phyloP scores from a whole-genome alignment of 805 yeast genomes.

The Teunomyces tritomae region DNA sequence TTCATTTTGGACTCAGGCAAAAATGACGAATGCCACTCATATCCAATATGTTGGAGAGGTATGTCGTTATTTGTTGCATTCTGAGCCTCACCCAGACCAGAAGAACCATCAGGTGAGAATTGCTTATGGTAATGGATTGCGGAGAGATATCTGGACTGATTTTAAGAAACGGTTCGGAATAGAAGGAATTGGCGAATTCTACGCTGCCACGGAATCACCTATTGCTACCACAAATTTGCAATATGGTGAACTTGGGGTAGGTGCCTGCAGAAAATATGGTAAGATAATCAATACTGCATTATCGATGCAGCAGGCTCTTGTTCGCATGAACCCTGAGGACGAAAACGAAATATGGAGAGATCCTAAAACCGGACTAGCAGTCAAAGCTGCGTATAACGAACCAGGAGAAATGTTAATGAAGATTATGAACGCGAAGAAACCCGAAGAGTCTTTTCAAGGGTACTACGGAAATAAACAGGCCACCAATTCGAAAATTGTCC shows the following conservation, averaged over 20 bases:
- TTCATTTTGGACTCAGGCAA: conserved; percentile 88
- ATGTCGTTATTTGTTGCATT: conserved; percentile 75
- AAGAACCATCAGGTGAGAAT: conserved; percentile 54
- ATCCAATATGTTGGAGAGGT: conserved; percentile 95
- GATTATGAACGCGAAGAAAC: conserved; percentile 58
- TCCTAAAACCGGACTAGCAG: conserved; percentile 59
- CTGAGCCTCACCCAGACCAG: conserved; percentile 67
- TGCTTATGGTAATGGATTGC: conserved; percentile 89
- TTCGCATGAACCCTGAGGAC: conserved; percentile 78
- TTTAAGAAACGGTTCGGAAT: conserved; percentile 78
- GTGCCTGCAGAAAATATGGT: conserved; percentile 85
- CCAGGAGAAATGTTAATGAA: conserved; percentile 88
- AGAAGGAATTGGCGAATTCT: conserved; percentile 79
- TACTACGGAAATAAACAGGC: conserved; percentile 79
- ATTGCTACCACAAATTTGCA: conserved; percentile 82
- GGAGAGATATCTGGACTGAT: conserved; percentile 83
- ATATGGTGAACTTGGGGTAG: conserved; percentile 74
- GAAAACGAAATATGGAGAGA: conserved; percentile 70
- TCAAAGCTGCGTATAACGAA: conserved; percentile 52
- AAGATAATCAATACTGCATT: conserved; percentile 50
- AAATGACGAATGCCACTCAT: conserved; percentile 66
- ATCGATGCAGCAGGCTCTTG: conserved; percentile 55
- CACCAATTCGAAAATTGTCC: conserved; percentile 69
- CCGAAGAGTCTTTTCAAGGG: conserved; percentile 84
- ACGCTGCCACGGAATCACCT: conserved; percentile 92